Percentiles rank a stretch among this genome's conserved stretches.
phyloP scores from a whole-genome alignment of 2,329 filamentous ascomycete species.

The Arthrobotrys sinensis region DNA sequence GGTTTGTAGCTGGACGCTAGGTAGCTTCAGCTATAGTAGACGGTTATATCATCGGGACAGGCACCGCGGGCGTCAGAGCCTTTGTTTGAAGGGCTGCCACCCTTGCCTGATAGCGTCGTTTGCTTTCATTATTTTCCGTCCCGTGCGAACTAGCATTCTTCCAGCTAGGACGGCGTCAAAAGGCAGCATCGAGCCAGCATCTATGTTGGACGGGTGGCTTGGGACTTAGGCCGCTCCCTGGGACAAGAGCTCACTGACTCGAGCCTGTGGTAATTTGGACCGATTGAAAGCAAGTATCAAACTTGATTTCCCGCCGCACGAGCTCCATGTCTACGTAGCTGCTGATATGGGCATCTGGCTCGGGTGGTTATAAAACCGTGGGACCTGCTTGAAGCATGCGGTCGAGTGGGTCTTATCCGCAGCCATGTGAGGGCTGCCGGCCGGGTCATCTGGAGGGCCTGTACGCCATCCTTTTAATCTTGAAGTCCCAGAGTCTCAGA shows the following conservation, averaged over 20 bases:
- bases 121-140: constrained; percentile 48
- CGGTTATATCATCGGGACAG: constrained; percentile 51
- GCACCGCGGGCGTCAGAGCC: constrained; percentile 45
- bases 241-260: constrained; percentile 22
- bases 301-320: constrained; percentile 28
- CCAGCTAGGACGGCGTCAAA: constrained; percentile 29
- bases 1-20: constrained; percentile 23
- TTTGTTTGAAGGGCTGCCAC: constrained; percentile 41
- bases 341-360: constrained; percentile 25
- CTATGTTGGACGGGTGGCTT: constrained; percentile 21
- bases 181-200: not conserved
- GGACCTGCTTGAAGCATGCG: constrained; percentile 27
- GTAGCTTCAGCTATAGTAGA: constrained; percentile 35
- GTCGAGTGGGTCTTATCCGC: constrained; percentile 17
- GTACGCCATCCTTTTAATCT: not conserved
- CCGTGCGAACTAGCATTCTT: constrained; percentile 38
- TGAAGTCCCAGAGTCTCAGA: constrained; percentile 9
- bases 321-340: constrained; percentile 25
- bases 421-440: constrained; percentile 14
- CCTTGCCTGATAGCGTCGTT: constrained; percentile 16
- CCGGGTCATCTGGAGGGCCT: constrained; percentile 18
- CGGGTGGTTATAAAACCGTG: constrained; percentile 14
- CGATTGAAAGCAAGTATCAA: constrained; percentile 23
- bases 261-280: constrained; percentile 22
- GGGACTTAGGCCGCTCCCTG: constrained; percentile 5